Base-by-base conservation (phyloP, 768 basidiomycete genomes). In the Termitomyces sp. region DNA sequence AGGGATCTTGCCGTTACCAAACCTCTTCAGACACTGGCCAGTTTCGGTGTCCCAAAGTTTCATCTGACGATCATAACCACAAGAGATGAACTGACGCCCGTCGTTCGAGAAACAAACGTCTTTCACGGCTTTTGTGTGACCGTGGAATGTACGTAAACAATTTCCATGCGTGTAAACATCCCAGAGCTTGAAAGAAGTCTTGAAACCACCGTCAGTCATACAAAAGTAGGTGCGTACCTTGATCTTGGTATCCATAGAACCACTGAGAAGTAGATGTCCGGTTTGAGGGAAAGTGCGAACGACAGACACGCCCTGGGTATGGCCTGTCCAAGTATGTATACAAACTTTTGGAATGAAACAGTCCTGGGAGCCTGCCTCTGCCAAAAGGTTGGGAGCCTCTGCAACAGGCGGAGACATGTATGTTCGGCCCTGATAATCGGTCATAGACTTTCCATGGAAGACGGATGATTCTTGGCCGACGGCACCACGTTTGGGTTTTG, bases 1-100 rank as follows among this genome's bases (percentile, higher is more conserved):
- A 11, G 97, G 94, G 19, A 94, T 94, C 77, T 98, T 98, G 60
- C 96, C 97, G 65, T 98, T 98, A 62, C 90, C 88, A 74, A 98
- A 99, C 7, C 95, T 89, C 70, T 98, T 91, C 58, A 97, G 73
- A 73, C 97, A 98, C 74, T 98, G 92, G 1, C 94, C 96, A 0
- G 97, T 98, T 74, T 99, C 97, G 19, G 97, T 98, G 66, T 99
- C 96, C 97, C 97, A 99, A 12, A 98, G 78, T 72, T 99, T 99
- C 86, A 98, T 94, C 68, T 94, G 89, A 50, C 94, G 89, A 71
- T 99, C 97, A 65, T 97, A 98, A 50, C 84, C 87, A 62, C 95
- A 96, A 15, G 91, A 94, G 49, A 99, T 70, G 76, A 99, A 98
- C 61, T 78, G 80, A 37, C 80, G 81, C 1, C 97, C 97, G 61